Conservation (phyloP, 768 basidiomycete species). For the Mycena albidolilacea region DNA sequence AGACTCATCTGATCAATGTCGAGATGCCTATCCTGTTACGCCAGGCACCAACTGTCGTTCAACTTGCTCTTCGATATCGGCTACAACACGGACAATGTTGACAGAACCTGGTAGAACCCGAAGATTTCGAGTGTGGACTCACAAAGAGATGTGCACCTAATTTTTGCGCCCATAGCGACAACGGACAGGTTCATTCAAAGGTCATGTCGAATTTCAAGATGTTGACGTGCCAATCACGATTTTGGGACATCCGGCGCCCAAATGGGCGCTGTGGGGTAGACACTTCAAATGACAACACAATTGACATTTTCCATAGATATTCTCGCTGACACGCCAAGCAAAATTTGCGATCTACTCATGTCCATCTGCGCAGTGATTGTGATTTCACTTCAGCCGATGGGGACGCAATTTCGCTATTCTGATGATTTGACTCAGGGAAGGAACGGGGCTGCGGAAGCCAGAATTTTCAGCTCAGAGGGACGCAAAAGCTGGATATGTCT, state of each 20-base stretch:
- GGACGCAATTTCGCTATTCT: too few relatives aligned
- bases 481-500: not conserved
- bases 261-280: not conserved
- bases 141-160: not conserved
- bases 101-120: not conserved
- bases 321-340: not conserved
- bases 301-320: not conserved
- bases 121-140: not conserved
- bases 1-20: slow-evolving; percentile 1
- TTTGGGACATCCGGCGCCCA: not conserved
- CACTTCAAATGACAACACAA: not conserved
- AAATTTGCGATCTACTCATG: not conserved
- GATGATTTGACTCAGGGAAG: too few relatives aligned
- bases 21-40: not conserved
- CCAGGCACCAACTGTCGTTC: not conserved
- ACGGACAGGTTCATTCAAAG: too few relatives aligned
- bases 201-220: too few relatives aligned
- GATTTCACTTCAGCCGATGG: not conserved
- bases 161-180: not conserved
- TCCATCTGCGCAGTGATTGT: not conserved
- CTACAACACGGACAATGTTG: not conserved
- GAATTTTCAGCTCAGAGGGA: not conserved
- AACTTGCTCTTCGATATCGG: not conserved
- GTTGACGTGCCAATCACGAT: not conserved
- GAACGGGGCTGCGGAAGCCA: not conserved